Conservation (phyloP, 2,329 filamentous ascomycete species). For the Cladobotryum protrusum region DNA sequence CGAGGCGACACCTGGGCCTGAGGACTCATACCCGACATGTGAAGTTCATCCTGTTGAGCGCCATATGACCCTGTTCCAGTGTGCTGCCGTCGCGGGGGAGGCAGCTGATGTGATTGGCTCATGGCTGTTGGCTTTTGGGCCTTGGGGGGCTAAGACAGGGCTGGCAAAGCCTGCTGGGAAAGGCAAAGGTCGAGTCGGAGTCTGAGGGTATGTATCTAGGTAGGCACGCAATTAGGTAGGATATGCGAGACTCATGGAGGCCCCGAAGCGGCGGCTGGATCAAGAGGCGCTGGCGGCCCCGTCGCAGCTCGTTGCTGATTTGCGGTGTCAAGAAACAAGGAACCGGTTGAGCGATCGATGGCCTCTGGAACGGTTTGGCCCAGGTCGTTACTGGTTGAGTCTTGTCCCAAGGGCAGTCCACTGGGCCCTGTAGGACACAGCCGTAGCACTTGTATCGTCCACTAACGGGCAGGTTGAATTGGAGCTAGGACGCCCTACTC, state of each 20-base stretch:
- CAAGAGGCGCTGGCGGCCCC: slow-evolving; percentile 12
- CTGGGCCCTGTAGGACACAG: too few species aligned
- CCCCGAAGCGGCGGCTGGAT: slow-evolving; percentile 10
- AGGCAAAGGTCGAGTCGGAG: slow-evolving; percentile 1
- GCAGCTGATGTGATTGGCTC: slow-evolving; percentile 37
- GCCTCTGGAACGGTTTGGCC: neutral
- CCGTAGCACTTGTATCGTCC: too few species aligned
- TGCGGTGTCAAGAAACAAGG: neutral
- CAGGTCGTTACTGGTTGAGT: neutral
- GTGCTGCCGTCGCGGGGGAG: slow-evolving; percentile 24
- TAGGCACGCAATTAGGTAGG: slow-evolving; percentile 1
- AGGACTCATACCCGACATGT: slow-evolving; percentile 45
- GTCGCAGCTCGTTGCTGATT: slow-evolving; percentile 8
- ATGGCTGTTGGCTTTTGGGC: slow-evolving; percentile 20
- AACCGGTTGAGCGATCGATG: neutral
- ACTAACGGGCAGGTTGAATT: too few species aligned
- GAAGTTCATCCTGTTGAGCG: slow-evolving; percentile 45
- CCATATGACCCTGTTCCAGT: slow-evolving; percentile 20
- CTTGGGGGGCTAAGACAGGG: slow-evolving; percentile 13
- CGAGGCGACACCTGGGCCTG: slow-evolving; percentile 40
- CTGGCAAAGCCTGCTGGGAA: slow-evolving; percentile 3
- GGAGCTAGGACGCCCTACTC: too few species aligned
- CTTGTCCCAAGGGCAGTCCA: too few species aligned
- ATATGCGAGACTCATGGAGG: slow-evolving; percentile 6
- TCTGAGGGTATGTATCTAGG: too few species aligned